Base-by-base conservation (phyloP, 108 stramenopile species). In the Fragilariopsis cylindrus region DNA sequence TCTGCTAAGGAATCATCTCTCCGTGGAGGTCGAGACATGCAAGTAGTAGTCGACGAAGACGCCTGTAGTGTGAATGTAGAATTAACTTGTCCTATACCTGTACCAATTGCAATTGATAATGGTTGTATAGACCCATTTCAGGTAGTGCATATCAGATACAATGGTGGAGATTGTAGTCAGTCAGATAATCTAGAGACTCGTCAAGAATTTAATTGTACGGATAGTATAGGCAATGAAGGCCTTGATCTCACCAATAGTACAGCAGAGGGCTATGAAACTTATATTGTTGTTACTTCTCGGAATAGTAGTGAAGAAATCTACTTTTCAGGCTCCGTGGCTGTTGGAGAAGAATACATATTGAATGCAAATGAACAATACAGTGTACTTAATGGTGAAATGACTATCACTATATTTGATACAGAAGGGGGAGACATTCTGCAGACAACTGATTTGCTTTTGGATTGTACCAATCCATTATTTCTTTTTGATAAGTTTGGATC, bases 401-500 rank as follows among this genome's bases (percentile, higher is more conserved):
- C 48, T 3, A 68, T 68, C 11, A 8, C 12, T 45, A 52, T 68
- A 0, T 68, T 39, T 0, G 48, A 50, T 21, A 30, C 48, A 45
- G 48, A 18, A 21, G 67, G 49, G 30, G 67, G 49, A n/a, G 30
- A 47, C 30, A 41, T 71, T 3, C 44, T 80, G 2, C 79, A 80
- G 66, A 30, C 65, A 65, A 21, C 65, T 57, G 40, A 58, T 4
- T 56, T 71, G 30, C 74, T 75, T 53, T 69, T 73, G 45, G 74
- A 73, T 65, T 80, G 79, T 53, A 75, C 79, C 48, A 47, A 80
- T 30, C 60, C 68, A 11, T 47, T 80, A 16, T 80, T 62, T 52
- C 63, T 75, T 12, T 50, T 66, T 5, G 79, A 80, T 58, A 52
- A 50, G 30, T 80, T 80, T 58, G 79, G 79, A 42, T 65, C 79